Evolutionary conservation across 306 rosid genomes (phyloP), one percentile per base, ranked within the genome.

Genomic region (Prunus padus): DNA sequence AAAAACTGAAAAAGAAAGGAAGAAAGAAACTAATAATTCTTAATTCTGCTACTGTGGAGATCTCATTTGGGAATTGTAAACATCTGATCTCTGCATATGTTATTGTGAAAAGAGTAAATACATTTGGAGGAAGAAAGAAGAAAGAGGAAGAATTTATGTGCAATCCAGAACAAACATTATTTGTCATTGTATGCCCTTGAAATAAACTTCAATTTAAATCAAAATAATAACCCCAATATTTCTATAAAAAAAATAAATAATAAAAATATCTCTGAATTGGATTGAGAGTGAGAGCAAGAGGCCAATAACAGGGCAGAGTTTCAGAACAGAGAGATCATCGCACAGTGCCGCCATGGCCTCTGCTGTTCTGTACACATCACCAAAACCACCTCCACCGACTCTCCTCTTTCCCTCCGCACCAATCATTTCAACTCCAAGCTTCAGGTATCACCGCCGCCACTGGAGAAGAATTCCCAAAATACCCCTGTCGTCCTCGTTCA

Each of bases 1-100:
- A 7, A 30, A 64, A 80, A 66, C 19, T 18, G 10, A n/a, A 40
- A 20, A 16, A 19, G 19, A 76, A 80, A 76, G 15, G 60, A 59
- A 84, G 31, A 51, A 22, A 70, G 15, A 31, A 31, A 74, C 69
- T 54, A 55, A 72, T 67, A 67, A 72, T 66, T 33, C 59, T 67
- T 85, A 69, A 62, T 82, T 84, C 73, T 85, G 83, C 83, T 76
- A 73, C 88, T 75, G 87, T 88, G 51, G 90, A 86, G 93, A 81
- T 88, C 91, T 67, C 77, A 82, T 87, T 79, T 82, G 85, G 70
- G 78, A 87, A 95, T 82, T 90, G 96, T 90, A 83, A 84, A 85
- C 96, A 89, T 73, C 26, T 79, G 95, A 86, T 92, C 96, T 87
- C 93, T 89, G 80, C 93, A 84, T 5, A 14, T 88, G 74, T 72